Evolutionary conservation across 805 yeast species (phyloP), one percentile per base, ranked within the genome.

Genomic region (Barnettozyma sp.): DNA sequence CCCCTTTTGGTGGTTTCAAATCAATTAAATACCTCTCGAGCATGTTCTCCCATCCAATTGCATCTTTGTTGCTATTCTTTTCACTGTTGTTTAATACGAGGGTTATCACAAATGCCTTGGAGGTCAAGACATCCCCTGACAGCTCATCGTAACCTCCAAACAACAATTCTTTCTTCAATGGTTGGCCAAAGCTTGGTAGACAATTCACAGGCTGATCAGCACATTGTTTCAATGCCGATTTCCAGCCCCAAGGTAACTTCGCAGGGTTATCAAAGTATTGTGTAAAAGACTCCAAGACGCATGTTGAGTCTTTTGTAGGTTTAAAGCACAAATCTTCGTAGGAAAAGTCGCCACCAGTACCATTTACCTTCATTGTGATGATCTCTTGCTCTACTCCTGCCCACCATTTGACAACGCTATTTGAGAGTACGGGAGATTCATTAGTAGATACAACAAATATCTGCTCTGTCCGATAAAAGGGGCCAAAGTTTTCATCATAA

Each of bases 391-490:
- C 97, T 18, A 76, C 77, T n/a, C 70, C 74, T 49, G 81, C 79
- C 94, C 96, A 87, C 97, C 97, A 90, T 43, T 76, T 54, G 15
- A 88, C 52, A 2, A 78, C 75, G 1, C 74, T 77, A 67, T 85
- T 84, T 22, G 70, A 68, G 22, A 90, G 61, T 0, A 90, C 80
- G 0, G 84, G 85, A 0, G 80, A 82, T 4, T 82, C 66, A 15
- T 75, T 75, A 46, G 79, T 79, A 8, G 42, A 39, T 3, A 78
- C 73, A 6, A 90, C 63, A 44, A 84, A 83, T 0, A 85, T 61
- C 58, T 90, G 97, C 50, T 86, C 90, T 5, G 85, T 75, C 48
- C 97, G 68, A 61, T 82, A 92, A 64, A 92, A 90, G 25, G 94
- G 95, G 1, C 97, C 96, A 58, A 90, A 90, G 42, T 76, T 73